Conservation (phyloP, 1,284 basidiomycete genomes). For the Ganoderma sinense region DNA sequence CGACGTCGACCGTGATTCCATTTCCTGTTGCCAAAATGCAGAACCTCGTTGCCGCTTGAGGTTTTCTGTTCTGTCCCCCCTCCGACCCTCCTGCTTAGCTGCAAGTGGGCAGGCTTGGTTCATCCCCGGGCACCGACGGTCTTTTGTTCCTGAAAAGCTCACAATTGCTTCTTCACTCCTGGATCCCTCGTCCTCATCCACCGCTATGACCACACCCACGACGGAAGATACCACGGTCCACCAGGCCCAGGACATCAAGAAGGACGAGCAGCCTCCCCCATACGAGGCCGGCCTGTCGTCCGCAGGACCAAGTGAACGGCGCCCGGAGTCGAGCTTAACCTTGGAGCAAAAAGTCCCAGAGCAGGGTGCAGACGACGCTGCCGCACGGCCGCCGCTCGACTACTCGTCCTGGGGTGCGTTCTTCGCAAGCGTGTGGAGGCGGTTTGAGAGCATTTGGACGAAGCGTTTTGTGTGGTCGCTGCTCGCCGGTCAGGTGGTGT, state of each 20-base stretch:
- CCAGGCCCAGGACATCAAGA: slow-evolving; percentile 13
- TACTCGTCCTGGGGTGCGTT: slow-evolving; percentile 67
- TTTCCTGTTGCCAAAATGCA: not conserved
- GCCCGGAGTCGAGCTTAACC: not conserved
- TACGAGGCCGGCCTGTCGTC: slow-evolving; percentile 8
- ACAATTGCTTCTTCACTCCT: slow-evolving; percentile 5
- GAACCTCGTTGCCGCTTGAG: not conserved
- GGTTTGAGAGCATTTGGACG: slow-evolving; percentile 80
- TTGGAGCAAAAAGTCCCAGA: not conserved
- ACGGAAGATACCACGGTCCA: slow-evolving; percentile 17
- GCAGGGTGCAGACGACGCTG: not conserved
- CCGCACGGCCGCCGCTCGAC: slow-evolving; percentile 58
- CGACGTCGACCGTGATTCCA: not conserved
- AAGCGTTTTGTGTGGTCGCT: slow-evolving; percentile 71
- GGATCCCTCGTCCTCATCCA: not conserved
- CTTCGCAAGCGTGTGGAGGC: slow-evolving; percentile 53
- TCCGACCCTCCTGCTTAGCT: not conserved
- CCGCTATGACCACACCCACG: not conserved
- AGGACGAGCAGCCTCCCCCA: slow-evolving; percentile 3
- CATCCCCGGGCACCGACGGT: not conserved
- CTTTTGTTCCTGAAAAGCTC: slow-evolving; percentile 15
- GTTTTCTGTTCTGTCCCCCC: not conserved
- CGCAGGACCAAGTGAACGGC: not conserved
- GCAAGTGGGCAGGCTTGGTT: not conserved
- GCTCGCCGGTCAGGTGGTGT: slow-evolving; percentile 82